Percentiles rank a stretch among this genome's conserved stretches.
Conservation (phyloP, 2,329 filamentous ascomycete species). For the Pseudopyricularia cyperi region DNA sequence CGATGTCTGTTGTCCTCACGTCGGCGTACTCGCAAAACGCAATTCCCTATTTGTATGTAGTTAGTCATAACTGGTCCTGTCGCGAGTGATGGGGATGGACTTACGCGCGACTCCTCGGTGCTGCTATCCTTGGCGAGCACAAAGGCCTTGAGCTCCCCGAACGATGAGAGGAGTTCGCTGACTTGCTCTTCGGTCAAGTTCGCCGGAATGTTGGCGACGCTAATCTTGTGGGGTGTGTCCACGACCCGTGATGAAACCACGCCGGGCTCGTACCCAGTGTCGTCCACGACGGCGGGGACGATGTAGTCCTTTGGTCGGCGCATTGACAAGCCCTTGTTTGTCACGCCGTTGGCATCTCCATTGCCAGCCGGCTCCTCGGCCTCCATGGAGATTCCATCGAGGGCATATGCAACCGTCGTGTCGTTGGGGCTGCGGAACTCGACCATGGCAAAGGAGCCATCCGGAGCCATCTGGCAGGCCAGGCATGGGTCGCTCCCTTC, state of each 20-base stretch:
- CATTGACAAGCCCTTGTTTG: conserved; percentile 53
- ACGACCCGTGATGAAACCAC: conserved; percentile 70
- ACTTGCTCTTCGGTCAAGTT: conserved; percentile 89
- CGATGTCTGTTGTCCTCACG: conserved; percentile 62
- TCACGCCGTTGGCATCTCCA: conserved; percentile 32
- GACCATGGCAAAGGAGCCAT: conserved; percentile 68
- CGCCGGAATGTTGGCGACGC: conserved; percentile 74
- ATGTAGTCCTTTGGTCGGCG: conserved; percentile 94
- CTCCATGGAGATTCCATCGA: conserved; percentile 84
- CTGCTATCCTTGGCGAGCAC: conserved; percentile 75
- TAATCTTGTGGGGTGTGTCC: conserved; percentile 91
- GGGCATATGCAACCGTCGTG: conserved; percentile 77
- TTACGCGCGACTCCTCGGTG: conserved; percentile 76
- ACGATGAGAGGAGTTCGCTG: conserved; percentile 75
- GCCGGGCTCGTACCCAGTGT: conserved; percentile 60
- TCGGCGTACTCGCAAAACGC: conserved; percentile 94
- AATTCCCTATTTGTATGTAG: conserved; percentile 51
- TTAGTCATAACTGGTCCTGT: conserved; percentile 14
- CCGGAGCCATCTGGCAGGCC: conserved; percentile 67
- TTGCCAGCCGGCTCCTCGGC: conserved; percentile 49
- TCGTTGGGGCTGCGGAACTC: conserved; percentile 85
- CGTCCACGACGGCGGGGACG: conserved; percentile 66
- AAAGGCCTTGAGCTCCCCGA: conserved; percentile 89
- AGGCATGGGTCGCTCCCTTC: conserved; percentile 74
- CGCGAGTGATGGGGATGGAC: conserved; percentile 17